phyloP scores from a whole-genome alignment of 192 early-diverging fungal species.

The Gonapodya sp. region DNA sequence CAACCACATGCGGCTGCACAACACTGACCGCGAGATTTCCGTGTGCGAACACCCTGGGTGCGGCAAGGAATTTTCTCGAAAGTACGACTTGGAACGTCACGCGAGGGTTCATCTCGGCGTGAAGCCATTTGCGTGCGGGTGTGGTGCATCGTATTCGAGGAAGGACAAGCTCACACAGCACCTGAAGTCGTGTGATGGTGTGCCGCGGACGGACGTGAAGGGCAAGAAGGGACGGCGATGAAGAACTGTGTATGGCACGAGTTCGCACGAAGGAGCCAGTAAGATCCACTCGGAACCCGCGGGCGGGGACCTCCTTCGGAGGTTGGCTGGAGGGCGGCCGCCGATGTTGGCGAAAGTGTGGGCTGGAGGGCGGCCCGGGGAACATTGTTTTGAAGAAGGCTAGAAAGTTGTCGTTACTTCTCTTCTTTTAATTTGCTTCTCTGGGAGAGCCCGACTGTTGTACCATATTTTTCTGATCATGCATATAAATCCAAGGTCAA shows the following conservation, averaged over 20 bases:
- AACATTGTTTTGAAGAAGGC: neutral
- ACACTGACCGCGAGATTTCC: neutral
- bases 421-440: no score
- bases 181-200: neutral
- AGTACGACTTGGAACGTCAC: conserved; percentile 27
- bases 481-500: no score
- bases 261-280: neutral
- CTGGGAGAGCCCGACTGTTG: no score
- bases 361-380: neutral
- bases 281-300: neutral
- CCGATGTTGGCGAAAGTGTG: neutral
- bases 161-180: neutral
- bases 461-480: no score
- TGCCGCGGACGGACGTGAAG: neutral
- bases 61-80: conserved; percentile 17
- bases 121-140: conserved; percentile 18
- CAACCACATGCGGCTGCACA: conserved; percentile 1
- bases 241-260: neutral
- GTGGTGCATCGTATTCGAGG: neutral
- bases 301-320: neutral
- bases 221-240: neutral
- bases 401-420: no score
- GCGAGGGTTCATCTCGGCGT: conserved; percentile 18
- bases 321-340: neutral
- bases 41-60: conserved; percentile 17